Percentiles rank a stretch among this genome's conserved stretches.
phyloP scores from a whole-genome alignment of 2,329 filamentous ascomycete genomes.

The Epichloe scottii region DNA sequence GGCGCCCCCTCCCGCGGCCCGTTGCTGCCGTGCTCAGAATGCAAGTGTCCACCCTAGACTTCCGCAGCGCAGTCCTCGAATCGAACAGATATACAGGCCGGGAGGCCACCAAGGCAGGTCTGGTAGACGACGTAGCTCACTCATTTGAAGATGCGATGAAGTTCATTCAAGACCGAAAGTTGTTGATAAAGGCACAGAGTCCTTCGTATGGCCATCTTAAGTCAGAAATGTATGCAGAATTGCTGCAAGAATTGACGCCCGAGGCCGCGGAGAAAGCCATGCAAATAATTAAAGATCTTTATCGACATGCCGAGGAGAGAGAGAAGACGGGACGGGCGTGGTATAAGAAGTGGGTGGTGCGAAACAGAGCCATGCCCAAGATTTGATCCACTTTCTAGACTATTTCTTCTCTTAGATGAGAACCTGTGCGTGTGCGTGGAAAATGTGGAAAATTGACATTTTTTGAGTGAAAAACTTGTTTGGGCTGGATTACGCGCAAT shows the following conservation, averaged over 20 bases:
- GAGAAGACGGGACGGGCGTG: constrained; percentile 32
- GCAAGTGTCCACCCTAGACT: constrained; percentile 46
- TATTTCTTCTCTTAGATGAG: no score
- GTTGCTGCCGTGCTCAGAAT: constrained; percentile 64
- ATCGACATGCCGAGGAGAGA: constrained; percentile 23
- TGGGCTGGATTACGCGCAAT: no score
- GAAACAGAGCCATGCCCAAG: constrained; percentile 22
- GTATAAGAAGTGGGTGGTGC: constrained; percentile 34
- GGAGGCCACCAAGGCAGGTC: constrained; percentile 49
- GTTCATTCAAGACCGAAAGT: constrained; percentile 44
- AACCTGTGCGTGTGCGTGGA: no score
- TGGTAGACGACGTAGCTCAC: constrained; percentile 52
- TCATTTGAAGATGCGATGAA: constrained; percentile 44
- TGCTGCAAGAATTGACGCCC: constrained; percentile 44
- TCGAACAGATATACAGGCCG: constrained; percentile 53
- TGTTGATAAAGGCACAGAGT: constrained; percentile 49
- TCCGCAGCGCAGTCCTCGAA: constrained; percentile 57
- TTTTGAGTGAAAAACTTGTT: no score
- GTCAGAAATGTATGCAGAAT: constrained; percentile 63
- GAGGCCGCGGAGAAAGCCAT: constrained; percentile 34
- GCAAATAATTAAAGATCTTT: constrained; percentile 15
- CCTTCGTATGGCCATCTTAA: constrained; percentile 61
- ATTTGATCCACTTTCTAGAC: not conserved
- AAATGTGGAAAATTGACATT: no score
- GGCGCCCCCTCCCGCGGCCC: constrained; percentile 60